Conservation (phyloP, 768 basidiomycete genomes). For the Phaeolepiota aurea region DNA sequence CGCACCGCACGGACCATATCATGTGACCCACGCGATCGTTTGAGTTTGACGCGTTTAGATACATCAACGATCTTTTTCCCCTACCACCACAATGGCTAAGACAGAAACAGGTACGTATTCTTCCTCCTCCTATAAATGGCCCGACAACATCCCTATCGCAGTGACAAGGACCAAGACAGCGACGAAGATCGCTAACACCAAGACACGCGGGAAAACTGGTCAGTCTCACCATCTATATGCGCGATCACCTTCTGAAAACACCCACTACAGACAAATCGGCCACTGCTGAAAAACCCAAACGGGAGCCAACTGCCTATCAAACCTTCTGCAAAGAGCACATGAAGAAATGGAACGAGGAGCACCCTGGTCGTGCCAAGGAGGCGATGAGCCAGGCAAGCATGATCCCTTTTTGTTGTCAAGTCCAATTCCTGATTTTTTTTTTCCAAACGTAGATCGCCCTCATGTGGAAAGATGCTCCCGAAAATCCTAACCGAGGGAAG, state of each 20-base stretch:
- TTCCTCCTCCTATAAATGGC: neutral
- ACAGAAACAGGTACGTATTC: slow-evolving; percentile 33
- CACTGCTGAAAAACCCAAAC: slow-evolving; percentile 42
- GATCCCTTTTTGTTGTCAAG: neutral
- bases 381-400: slow-evolving; percentile 39
- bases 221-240: slow-evolving; percentile 4
- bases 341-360: slow-evolving; percentile 46
- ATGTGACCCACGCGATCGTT: slow-evolving; percentile 14
- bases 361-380: slow-evolving; percentile 43
- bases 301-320: slow-evolving; percentile 53
- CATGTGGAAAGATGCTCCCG: slow-evolving; percentile 50
- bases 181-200: slow-evolving; percentile 43
- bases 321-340: slow-evolving; percentile 47
- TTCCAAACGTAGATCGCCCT: slow-evolving; percentile 36
- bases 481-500: slow-evolving; percentile 58
- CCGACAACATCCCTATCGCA: slow-evolving; percentile 13
- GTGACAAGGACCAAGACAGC: slow-evolving; percentile 48
- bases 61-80: slow-evolving; percentile 8
- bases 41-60: slow-evolving; percentile 11
- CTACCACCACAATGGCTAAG: slow-evolving; percentile 35
- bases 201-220: slow-evolving; percentile 26
- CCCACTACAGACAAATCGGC: slow-evolving; percentile 12
- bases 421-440: slow-evolving; percentile 1
- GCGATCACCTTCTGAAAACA: slow-evolving; percentile 2
- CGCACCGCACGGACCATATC: slow-evolving; percentile 13